Evolutionary conservation across 257 asterid species (phyloP).

Genomic region (Solanum appendiculatum): DNA sequence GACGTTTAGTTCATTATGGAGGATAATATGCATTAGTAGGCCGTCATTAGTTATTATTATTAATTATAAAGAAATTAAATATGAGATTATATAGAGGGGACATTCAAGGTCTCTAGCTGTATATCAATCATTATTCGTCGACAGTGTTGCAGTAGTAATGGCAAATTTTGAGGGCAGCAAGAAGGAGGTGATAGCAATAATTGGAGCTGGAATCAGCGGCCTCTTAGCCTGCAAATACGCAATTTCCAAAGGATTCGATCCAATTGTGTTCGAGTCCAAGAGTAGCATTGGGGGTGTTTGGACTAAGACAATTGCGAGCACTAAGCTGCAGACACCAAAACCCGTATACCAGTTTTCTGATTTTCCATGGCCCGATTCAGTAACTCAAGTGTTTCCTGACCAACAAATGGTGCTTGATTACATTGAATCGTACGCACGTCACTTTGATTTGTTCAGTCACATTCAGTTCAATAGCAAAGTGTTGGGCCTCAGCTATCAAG

Average conservation of each 20-base stretch:
- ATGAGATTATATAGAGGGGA: too few relatives aligned
- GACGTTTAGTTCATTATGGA: background rate
- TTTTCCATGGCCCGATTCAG: slow-evolving; percentile 45
- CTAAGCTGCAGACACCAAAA: slow-evolving; percentile 1
- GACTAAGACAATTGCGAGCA: background rate
- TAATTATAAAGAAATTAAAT: background rate
- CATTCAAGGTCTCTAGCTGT: background rate
- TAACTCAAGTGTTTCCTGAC: slow-evolving; percentile 18
- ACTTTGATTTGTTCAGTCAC: slow-evolving; percentile 20
- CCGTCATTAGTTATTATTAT: background rate
- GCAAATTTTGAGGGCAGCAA: background rate
- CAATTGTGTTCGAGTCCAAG: slow-evolving; percentile 34
- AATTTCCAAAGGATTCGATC: slow-evolving; percentile 31
- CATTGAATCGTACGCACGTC: slow-evolving; percentile 30
- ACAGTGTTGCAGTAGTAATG: background rate
- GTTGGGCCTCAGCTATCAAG: slow-evolving; percentile 18
- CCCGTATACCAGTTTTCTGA: slow-evolving; percentile 37
- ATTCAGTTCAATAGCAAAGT: slow-evolving; percentile 30
- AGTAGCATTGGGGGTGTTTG: slow-evolving; percentile 31
- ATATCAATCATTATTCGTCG: background rate
- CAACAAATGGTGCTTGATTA: slow-evolving; percentile 16
- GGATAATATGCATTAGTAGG: background rate
- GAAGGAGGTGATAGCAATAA: slow-evolving; percentile 19
- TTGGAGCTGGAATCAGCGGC: slow-evolving; percentile 58
- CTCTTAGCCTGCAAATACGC: slow-evolving; percentile 44